Percentiles rank a stretch among this genome's conserved stretches.
Evolutionary conservation across 148 eudicot species (phyloP).

Genomic region (Rhododendron simsii): DNA sequence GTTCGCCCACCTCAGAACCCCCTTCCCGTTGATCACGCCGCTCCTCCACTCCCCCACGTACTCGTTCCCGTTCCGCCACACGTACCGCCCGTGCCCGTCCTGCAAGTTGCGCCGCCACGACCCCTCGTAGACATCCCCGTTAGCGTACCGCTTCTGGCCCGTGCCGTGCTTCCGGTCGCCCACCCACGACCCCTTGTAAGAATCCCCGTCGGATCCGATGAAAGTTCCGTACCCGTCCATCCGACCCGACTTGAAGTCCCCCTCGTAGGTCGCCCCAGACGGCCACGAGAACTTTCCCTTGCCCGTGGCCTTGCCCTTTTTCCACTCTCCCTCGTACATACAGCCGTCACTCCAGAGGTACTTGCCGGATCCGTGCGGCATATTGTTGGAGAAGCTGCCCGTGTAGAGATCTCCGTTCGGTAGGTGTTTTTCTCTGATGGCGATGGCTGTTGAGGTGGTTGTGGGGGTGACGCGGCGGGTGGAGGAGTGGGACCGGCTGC

Average conservation of each 20-base stretch:
- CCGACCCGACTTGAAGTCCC: constrained; percentile 74
- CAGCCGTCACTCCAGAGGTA: constrained; percentile 92
- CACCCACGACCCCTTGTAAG: constrained; percentile 60
- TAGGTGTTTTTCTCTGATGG: constrained; percentile 37
- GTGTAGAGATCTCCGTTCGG: constrained; percentile 90
- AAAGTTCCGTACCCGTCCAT: constrained; percentile 82
- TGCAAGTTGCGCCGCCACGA: constrained; percentile 57
- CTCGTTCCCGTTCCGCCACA: constrained; percentile 78
- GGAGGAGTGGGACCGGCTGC: constrained; percentile 51
- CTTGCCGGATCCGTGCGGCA: constrained; percentile 79
- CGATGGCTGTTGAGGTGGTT: background rate
- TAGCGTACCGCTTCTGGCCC: constrained; percentile 63
- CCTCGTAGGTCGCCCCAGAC: constrained; percentile 77
- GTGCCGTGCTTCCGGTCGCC: constrained; percentile 59
- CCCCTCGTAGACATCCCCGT: constrained; percentile 79
- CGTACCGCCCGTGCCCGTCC: constrained; percentile 69
- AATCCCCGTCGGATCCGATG: constrained; percentile 71
- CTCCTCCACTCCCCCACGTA: constrained; percentile 66
- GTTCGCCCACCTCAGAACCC: constrained; percentile 59
- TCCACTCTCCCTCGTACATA: constrained; percentile 96
- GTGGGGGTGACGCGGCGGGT: constrained; percentile 51
- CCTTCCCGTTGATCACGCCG: constrained; percentile 66
- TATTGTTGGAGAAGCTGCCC: constrained; percentile 55
- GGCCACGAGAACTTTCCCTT: constrained; percentile 97
- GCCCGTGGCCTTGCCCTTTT: constrained; percentile 71